Evolutionary conservation across 768 basidiomycete species (phyloP).

Genomic region (Boletus rufocinnamomeus): DNA sequence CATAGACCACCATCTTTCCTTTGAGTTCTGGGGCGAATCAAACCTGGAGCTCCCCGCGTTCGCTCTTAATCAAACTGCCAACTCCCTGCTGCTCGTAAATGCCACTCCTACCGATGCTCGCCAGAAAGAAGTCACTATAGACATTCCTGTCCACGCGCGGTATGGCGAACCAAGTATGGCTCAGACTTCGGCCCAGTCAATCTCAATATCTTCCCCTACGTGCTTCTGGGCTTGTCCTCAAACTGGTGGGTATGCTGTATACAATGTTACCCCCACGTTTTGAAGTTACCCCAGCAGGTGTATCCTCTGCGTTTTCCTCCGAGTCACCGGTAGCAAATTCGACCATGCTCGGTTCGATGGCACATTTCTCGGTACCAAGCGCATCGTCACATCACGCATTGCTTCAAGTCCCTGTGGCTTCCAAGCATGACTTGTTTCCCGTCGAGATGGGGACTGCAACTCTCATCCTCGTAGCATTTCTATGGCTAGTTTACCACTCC

Average conservation of each 20-base stretch:
- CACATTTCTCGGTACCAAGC: constrained; percentile 21
- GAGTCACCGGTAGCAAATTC: constrained; percentile 24
- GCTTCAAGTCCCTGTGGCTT: constrained; percentile 38
- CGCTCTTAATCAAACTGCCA: constrained; percentile 31
- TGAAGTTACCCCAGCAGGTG: constrained; percentile 14
- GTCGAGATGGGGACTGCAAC: constrained; percentile 41
- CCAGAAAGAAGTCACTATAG: constrained; percentile 21
- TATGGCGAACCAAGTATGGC: constrained; percentile 37
- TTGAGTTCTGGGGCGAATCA: constrained; percentile 38
- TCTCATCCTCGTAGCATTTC: constrained; percentile 35
- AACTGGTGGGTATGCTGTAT: constrained; percentile 22
- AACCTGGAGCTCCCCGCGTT: constrained; percentile 48
- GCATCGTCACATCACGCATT: constrained; percentile 5
- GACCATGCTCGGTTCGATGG: constrained; percentile 21
- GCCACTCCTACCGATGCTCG: constrained; percentile 17
- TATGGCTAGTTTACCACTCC: constrained; percentile 35
- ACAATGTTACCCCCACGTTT: not conserved
- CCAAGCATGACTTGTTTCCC: constrained; percentile 29
- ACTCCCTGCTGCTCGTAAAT: constrained; percentile 37
- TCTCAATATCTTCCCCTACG: constrained; percentile 29
- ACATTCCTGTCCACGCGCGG: constrained; percentile 47
- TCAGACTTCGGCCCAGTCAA: constrained; percentile 16
- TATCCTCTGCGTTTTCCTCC: constrained; percentile 12
- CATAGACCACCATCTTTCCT: constrained; percentile 32
- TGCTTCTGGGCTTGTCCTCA: constrained; percentile 37